Base-by-base conservation (phyloP, 1,284 basidiomycete genomes). In the Ustilago cynodontis region DNA sequence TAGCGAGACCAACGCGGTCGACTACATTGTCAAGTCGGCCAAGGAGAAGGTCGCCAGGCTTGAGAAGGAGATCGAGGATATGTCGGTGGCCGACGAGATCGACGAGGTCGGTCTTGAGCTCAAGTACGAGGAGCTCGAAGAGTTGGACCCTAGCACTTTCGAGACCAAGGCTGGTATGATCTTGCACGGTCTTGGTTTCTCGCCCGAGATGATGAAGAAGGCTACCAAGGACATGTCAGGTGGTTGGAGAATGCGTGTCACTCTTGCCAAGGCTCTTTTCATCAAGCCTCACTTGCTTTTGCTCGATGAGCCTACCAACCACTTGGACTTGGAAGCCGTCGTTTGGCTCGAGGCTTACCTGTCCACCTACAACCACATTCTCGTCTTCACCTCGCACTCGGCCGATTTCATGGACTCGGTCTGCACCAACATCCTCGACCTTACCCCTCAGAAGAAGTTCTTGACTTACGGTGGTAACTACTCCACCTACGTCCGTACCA, bases 321-420 rank as follows among this genome's bases (percentile, higher is more conserved):
- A 94, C 86, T 90, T 98, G 87, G 95, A 98, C 89, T 89, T 98
- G 64, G 95, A 95, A 77, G 96, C 96, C 60, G 96, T 99, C 79
- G 96, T 98, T 66, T 99, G 96, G 96, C 89, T 99, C 63, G 96
- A 99, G 87, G 96, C 95, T 14, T 98, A 98, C 88, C 89, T 98
- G 50, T 93, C 94, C 52, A 98, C 94, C 54, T 99, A 98, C 89
- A 98, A 97, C 89, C 95, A 98, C 87, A 98, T 98, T 86, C 90
- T 99, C 78, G 93, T 98, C 84, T 61, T 82, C 71, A 95, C 94
- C 33, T 94, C 93, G 65, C 96, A 98, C 89, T 98, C 95, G 54
- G 93, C 94, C 87, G 96, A 98, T 88, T 98, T 98, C 89, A 95
- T 98, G 94, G 96, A 98, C 88, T 92, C 90, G 57, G 83, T 86